These are phyloP conservation scores for Thymus quinquecostatus DNA, from an alignment of 257 asterid genomes.

Conservation along the genomic window DNA sequence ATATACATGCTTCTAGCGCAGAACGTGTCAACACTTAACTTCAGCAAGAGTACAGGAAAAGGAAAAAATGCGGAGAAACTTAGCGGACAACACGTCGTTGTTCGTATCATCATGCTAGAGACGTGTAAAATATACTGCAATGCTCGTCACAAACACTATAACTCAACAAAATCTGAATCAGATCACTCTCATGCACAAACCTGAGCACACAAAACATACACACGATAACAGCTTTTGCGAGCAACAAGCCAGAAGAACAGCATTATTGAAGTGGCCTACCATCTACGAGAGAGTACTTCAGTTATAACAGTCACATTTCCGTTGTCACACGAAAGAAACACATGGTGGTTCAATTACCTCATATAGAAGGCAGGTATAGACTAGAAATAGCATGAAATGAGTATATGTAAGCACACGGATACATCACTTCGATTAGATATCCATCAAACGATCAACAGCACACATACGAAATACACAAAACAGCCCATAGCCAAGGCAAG, in stretches of 20 bases:
- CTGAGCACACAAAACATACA: neutral
- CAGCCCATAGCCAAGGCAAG: conserved; percentile 14
- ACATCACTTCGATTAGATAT: conserved; percentile 1
- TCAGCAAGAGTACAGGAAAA: neutral
- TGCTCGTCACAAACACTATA: conserved; percentile 14
- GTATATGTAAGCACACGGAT: conserved; percentile 7
- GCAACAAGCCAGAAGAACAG: conserved; percentile 9
- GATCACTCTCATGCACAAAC: neutral
- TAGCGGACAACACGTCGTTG: neutral
- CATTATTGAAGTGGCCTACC: neutral
- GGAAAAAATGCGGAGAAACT: neutral
- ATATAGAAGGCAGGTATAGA: conserved; percentile 48
- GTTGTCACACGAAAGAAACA: neutral
- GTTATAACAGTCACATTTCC: neutral
- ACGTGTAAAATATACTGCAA: neutral
- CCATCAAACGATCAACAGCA: conserved; percentile 19
- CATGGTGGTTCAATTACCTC: conserved; percentile 31
- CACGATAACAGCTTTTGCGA: neutral
- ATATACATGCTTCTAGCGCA: too few species aligned
- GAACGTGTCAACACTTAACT: neutral
- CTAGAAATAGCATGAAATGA: conserved; percentile 24
- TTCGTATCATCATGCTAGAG: neutral
- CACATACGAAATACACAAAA: conserved; percentile 12
- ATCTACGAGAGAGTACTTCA: neutral
- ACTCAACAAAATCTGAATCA: neutral